Evolutionary conservation across 2,329 filamentous ascomycete genomes (phyloP), one percentile per base, ranked within the genome.

Genomic region (Colletotrichum chrysophilum): DNA sequence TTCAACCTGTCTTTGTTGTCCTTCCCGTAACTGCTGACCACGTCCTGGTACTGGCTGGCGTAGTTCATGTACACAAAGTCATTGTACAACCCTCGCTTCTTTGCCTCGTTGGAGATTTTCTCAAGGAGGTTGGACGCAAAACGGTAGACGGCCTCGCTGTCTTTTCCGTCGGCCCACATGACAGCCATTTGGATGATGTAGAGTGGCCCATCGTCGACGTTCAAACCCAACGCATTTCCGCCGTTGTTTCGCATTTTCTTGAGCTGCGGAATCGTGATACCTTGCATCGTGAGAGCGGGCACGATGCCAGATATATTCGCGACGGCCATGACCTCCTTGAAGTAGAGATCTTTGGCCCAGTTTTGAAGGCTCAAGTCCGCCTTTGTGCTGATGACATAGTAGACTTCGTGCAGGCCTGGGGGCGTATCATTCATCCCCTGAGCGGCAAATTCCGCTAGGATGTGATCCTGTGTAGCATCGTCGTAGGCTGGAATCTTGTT

Each of bases 41-140:
- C 83, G 34, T 85, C 80, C 78, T 89, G 85, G n/a, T 79, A 81
- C 43, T 78, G 71, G 30, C 81, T 81, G 3, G 85, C 86, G 75
- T 89, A 88, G 78, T 89, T 88, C 77, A 88, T 83, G 77, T 87
- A 88, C 24, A 79, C 48, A 34, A 78, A 82, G 24, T 78, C 78
- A 43, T 70, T 77, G 24, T 75, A 36, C 7, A 66, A 16, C 6
- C 77, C 80, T 10, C 65, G 70, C 38, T 28, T 24, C 66, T 75
- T 64, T 30, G 75, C 68, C 9, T 67, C 71, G 5, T 77, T 77
- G 21, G 78, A 72, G 48, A 81, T 71, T 28, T 60, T 75, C 12
- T 71, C 55, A 12, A 82, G 52, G 3, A 80, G 60, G 7, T 69
- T 61, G 4, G 78, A 78, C 14, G 76, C 73, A n/a, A 75, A 76